These are phyloP conservation scores for Cairneyella variabilis DNA, from an alignment of 495 filamentous ascomycete species.

Conservation along the genomic window DNA sequence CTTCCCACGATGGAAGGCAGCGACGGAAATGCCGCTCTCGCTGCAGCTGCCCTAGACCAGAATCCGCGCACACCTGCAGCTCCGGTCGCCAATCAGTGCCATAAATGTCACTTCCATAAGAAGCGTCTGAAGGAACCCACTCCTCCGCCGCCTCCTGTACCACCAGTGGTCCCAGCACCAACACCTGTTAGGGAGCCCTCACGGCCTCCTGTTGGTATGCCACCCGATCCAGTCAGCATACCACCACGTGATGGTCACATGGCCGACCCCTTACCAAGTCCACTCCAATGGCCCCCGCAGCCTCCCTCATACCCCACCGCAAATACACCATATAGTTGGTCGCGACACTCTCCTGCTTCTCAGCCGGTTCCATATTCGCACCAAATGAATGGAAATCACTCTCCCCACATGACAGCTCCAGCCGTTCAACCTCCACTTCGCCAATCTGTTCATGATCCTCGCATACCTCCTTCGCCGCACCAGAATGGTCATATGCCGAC, in stretches of 20 bases:
- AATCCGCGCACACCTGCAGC: neutral
- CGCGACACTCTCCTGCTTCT: slow-evolving; percentile 29
- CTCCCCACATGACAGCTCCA: slow-evolving; percentile 28
- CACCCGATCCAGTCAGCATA: slow-evolving; percentile 11
- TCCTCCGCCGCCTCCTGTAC: slow-evolving; percentile 35
- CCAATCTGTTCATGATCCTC: slow-evolving; percentile 3
- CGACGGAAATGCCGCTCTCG: slow-evolving; percentile 44
- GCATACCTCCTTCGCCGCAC: slow-evolving; percentile 19
- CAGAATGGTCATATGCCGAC: slow-evolving; percentile 21
- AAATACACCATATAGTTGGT: slow-evolving; percentile 39
- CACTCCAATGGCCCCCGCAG: slow-evolving; percentile 26
- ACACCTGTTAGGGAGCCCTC: slow-evolving; percentile 29
- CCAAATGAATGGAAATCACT: slow-evolving; percentile 38
- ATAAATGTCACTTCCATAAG: slow-evolving; percentile 47
- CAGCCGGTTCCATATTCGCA: slow-evolving; percentile 32
- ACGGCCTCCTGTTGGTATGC: slow-evolving; percentile 16
- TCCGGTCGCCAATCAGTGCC: slow-evolving; percentile 37
- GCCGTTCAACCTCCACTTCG: slow-evolving; percentile 9
- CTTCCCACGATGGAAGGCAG: slow-evolving; percentile 36
- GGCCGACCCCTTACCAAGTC: slow-evolving; percentile 26
- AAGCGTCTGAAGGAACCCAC: slow-evolving; percentile 36
- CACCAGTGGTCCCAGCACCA: slow-evolving; percentile 27
- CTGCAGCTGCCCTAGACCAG: slow-evolving; percentile 30
- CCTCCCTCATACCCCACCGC: slow-evolving; percentile 28
- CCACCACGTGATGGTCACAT: slow-evolving; percentile 24